phyloP scores from a whole-genome alignment of 1,284 basidiomycete species.

The Fomitopsis schrenkii region DNA sequence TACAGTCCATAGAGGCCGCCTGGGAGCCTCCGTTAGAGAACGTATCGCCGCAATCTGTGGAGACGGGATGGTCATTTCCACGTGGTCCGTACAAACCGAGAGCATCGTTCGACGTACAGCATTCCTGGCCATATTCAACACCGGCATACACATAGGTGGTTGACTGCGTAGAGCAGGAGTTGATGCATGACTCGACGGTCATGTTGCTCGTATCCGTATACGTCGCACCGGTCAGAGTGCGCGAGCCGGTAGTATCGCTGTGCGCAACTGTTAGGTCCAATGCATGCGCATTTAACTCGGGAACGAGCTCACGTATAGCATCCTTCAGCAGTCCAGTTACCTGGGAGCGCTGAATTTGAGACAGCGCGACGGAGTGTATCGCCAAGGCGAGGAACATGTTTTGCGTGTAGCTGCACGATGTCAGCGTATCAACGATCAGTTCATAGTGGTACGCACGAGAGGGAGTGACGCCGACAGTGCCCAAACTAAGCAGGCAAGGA shows the following conservation, averaged over 20 bases:
- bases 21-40: conserved; percentile 44
- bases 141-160: conserved; percentile 54
- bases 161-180: conserved; percentile 46
- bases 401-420: neutral
- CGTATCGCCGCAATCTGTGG: conserved; percentile 57
- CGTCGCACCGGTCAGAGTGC: conserved; percentile 46
- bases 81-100: neutral
- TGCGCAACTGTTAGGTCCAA: neutral
- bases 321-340: conserved; percentile 55
- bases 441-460: neutral
- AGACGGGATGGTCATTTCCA: neutral
- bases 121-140: conserved; percentile 53
- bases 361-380: conserved; percentile 9
- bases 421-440: neutral
- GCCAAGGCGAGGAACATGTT: conserved; percentile 12
- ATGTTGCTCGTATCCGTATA: conserved; percentile 46
- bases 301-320: conserved; percentile 53
- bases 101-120: conserved; percentile 41
- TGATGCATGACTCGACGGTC: conserved; percentile 63
- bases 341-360: conserved; percentile 34
- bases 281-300: neutral
- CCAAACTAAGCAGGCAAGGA: neutral
- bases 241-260: conserved; percentile 49
- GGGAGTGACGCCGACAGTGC: neutral
- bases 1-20: conserved; percentile 50